A percentile compares a stretch with the other conserved stretches of the same genome.
phyloP scores from a whole-genome alignment of 1,284 basidiomycete species.

The Leccinum pachyderme region DNA sequence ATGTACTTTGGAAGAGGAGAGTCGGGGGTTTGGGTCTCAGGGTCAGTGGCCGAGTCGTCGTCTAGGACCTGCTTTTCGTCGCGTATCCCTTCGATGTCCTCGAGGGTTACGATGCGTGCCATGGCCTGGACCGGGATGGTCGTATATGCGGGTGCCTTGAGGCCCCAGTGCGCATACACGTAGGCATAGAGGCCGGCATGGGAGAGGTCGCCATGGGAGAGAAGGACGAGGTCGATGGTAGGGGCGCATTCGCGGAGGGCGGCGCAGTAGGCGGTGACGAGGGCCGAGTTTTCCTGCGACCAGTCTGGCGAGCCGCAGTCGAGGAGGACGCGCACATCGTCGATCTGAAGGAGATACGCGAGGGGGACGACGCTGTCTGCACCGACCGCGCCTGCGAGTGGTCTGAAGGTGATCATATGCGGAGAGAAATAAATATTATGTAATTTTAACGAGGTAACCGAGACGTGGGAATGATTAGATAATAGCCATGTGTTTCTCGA shows the following conservation, averaged over 20 bases:
- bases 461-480: slow-evolving; percentile 37
- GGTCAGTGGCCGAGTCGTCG: slow-evolving; percentile 23
- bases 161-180: slow-evolving; percentile 83
- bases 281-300: slow-evolving; percentile 54
- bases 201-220: slow-evolving; percentile 90
- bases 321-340: slow-evolving; percentile 90
- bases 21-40: slow-evolving; percentile 17
- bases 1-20: slow-evolving; percentile 55
- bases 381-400: slow-evolving; percentile 78
- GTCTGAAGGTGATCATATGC: slow-evolving; percentile 81
- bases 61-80: slow-evolving; percentile 70
- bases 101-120: slow-evolving; percentile 85
- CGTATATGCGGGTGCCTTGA: slow-evolving; percentile 92
- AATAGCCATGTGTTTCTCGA: slow-evolving; percentile 35
- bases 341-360: slow-evolving; percentile 89
- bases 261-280: slow-evolving; percentile 63
- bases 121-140: slow-evolving; percentile 96
- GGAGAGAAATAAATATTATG: slow-evolving; percentile 2
- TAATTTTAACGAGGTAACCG: slow-evolving; percentile 8
- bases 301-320: slow-evolving; percentile 93
- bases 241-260: slow-evolving; percentile 70
- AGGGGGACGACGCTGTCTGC: slow-evolving; percentile 66
- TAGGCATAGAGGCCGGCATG: slow-evolving; percentile 92
- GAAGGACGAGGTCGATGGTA: slow-evolving; percentile 79
- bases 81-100: slow-evolving; percentile 79